Evolutionary conservation across 176 grass and related monocot species (phyloP).

Genomic region (Bromus sterilis): DNA sequence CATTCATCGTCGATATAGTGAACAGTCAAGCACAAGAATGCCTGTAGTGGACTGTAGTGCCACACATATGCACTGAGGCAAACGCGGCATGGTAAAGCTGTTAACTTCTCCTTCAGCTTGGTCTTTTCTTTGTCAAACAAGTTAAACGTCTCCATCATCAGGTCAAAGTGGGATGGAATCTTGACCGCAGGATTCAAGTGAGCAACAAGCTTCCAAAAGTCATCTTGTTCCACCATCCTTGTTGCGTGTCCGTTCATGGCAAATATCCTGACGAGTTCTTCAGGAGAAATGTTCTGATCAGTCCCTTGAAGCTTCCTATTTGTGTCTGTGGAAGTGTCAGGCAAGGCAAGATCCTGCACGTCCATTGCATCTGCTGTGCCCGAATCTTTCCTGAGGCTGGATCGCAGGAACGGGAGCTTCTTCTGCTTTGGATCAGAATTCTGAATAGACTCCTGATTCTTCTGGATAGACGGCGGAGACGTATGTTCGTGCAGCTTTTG

Average conservation of each 20-base stretch:
- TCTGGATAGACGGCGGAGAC: too few species aligned
- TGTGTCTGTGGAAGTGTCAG: neutral
- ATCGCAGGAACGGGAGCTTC: too few species aligned
- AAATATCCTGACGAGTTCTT: constrained; percentile 15
- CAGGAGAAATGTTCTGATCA: neutral
- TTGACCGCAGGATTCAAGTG: constrained; percentile 19
- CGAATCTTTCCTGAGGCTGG: too few species aligned
- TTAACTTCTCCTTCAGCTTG: constrained; percentile 19
- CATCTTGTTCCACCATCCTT: constrained; percentile 9
- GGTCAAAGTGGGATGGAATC: neutral
- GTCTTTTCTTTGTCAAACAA: constrained; percentile 18
- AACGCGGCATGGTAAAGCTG: neutral
- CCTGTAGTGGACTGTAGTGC: constrained; percentile 7
- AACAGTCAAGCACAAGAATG: constrained; percentile 26
- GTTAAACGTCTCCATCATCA: neutral
- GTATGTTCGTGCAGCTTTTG: too few species aligned
- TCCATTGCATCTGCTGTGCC: too few species aligned
- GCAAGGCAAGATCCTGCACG: neutral
- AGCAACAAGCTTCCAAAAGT: constrained; percentile 11
- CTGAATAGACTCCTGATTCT: neutral
- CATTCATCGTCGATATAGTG: constrained; percentile 20
- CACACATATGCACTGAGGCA: constrained; percentile 26
- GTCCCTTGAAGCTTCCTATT: neutral
- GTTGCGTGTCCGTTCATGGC: constrained; percentile 12
- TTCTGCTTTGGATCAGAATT: neutral